phyloP scores from a whole-genome alignment of 2,329 filamentous ascomycete species.

The Talaromyces sp. region DNA sequence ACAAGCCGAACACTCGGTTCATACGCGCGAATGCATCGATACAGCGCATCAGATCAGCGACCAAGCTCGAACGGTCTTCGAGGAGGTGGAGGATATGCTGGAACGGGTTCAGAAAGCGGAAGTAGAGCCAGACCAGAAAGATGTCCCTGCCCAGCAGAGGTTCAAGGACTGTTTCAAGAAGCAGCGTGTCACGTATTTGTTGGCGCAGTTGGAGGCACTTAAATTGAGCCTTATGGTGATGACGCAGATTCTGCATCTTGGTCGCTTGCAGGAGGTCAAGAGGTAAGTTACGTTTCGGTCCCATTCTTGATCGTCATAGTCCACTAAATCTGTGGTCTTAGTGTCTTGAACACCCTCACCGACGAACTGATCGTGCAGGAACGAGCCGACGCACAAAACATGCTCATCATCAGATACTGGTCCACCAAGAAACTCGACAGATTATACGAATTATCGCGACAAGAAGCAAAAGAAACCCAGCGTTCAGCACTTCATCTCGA shows the following conservation, averaged over 20 bases:
- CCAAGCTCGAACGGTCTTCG: constrained; percentile 39
- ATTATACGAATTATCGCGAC: constrained; percentile 35
- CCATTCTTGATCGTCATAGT: neutral
- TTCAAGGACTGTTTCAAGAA: constrained; percentile 43
- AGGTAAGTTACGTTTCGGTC: constrained; percentile 19
- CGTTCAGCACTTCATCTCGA: constrained; percentile 5
- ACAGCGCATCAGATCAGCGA: constrained; percentile 38
- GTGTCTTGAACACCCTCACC: constrained; percentile 19
- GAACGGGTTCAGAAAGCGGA: constrained; percentile 32
- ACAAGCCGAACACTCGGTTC: constrained; percentile 30
- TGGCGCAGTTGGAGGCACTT: constrained; percentile 41
- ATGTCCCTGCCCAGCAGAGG: constrained; percentile 31
- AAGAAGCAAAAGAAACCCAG: constrained; percentile 28
- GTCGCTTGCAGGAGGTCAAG: constrained; percentile 29
- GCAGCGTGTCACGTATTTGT: constrained; percentile 40
- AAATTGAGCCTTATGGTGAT: constrained; percentile 42
- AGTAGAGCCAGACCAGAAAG: constrained; percentile 24
- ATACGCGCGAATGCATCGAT: constrained; percentile 32
- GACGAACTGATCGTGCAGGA: constrained; percentile 38
- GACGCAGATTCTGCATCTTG: constrained; percentile 38
- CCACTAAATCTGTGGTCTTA: neutral
- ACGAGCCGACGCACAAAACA: constrained; percentile 41
- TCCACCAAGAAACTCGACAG: constrained; percentile 36
- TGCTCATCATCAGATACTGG: constrained; percentile 44
- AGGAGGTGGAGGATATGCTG: constrained; percentile 43